These are phyloP conservation scores for Vitis hybrid DNA, from an alignment of 177 flowering plant species.

Conservation along the genomic window DNA sequence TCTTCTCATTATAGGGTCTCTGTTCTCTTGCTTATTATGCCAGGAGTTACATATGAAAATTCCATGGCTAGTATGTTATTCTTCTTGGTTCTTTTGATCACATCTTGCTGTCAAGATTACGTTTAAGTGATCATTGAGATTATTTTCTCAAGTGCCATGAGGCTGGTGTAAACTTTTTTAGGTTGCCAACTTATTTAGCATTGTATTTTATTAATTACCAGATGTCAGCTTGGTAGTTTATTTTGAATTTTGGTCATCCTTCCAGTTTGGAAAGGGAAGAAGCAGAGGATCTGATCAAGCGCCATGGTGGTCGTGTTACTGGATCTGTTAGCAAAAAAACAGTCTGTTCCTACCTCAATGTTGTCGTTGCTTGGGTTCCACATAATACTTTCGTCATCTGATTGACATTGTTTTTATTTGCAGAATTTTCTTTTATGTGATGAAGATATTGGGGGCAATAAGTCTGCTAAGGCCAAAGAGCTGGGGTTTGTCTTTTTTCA, in stretches of 20 bases:
- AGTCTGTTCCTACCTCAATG: constrained; percentile 36
- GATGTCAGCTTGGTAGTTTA: not conserved
- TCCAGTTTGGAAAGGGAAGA: constrained; percentile 96
- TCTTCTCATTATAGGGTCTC: not conserved
- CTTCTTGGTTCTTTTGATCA: not conserved
- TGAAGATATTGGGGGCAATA: constrained; percentile 92
- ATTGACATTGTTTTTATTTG: constrained; percentile 27
- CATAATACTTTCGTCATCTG: constrained; percentile 8
- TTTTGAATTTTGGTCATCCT: constrained; percentile 4
- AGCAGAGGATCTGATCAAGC: constrained; percentile 92
- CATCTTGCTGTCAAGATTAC: not conserved
- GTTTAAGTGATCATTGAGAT: not conserved
- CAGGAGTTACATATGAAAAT: not conserved
- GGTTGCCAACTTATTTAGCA: not conserved
- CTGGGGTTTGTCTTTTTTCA: constrained; percentile 60
- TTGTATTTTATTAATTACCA: not conserved
- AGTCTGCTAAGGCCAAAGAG: constrained; percentile 86
- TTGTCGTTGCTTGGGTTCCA: constrained; percentile 11
- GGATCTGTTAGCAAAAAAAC: constrained; percentile 96
- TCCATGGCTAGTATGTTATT: not conserved
- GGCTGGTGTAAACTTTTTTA: not conserved
- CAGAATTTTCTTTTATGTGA: constrained; percentile 94
- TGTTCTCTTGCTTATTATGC: not conserved
- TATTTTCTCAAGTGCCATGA: not conserved
- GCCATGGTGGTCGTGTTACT: constrained; percentile 96